phyloP scores from a whole-genome alignment of 2,329 filamentous ascomycete genomes.

The Fusarium scirpi region DNA sequence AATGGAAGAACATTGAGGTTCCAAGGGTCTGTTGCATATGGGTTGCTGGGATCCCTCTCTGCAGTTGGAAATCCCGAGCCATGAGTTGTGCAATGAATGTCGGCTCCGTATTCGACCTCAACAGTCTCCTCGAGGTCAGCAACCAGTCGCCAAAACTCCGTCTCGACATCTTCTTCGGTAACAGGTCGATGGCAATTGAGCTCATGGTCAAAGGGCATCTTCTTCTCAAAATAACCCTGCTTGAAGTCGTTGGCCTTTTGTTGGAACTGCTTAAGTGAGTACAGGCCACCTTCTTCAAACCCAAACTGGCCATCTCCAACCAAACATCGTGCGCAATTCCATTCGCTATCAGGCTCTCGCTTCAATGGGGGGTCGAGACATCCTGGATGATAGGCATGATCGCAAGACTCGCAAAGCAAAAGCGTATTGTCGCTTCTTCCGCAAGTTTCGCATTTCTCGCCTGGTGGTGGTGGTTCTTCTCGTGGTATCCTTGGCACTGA shows the following conservation, averaged over 20 bases:
- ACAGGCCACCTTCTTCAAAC: slow-evolving; percentile 95
- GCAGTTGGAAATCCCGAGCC: slow-evolving; percentile 96
- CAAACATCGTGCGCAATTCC: slow-evolving; percentile 95
- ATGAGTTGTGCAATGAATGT: slow-evolving; percentile 98
- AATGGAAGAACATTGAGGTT: slow-evolving; percentile 94
- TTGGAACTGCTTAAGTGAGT: slow-evolving; percentile 95
- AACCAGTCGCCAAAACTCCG: slow-evolving; percentile 96
- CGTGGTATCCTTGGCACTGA: slow-evolving; percentile 75
- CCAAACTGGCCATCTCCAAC: slow-evolving; percentile 97
- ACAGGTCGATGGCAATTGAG: slow-evolving; percentile 84
- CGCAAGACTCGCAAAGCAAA: slow-evolving; percentile 90
- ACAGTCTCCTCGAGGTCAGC: slow-evolving; percentile 95
- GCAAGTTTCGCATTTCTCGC: slow-evolving; percentile 86
- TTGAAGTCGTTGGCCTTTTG: slow-evolving; percentile 97
- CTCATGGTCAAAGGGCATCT: slow-evolving; percentile 88
- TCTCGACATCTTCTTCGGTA: slow-evolving; percentile 94
- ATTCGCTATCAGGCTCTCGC: slow-evolving; percentile 83
- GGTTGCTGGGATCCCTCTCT: slow-evolving; percentile 87
- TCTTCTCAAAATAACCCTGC: slow-evolving; percentile 89
- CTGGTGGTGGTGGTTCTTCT: slow-evolving; percentile 61
- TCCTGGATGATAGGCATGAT: slow-evolving; percentile 84
- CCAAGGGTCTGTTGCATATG: slow-evolving; percentile 92
- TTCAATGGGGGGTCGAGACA: slow-evolving; percentile 91
- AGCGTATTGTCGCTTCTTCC: slow-evolving; percentile 82
- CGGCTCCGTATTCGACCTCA: slow-evolving; percentile 97